Evolutionary conservation across 768 basidiomycete species (phyloP).

Genomic region (Auricularia sp.): DNA sequence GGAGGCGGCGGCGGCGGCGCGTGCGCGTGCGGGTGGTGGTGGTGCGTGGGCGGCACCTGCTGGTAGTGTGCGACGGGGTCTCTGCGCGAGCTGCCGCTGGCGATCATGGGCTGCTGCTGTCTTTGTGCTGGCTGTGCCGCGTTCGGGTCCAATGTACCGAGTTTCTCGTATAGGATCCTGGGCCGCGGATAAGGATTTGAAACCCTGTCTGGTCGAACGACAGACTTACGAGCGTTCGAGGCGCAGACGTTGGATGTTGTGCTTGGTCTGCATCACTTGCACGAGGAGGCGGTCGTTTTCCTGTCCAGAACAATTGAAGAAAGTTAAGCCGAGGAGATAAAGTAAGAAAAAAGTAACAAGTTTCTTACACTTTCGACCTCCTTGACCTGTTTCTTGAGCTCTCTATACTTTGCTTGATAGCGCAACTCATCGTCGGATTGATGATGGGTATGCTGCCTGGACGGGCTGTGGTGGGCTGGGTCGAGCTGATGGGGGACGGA

Average conservation of each 20-base stretch:
- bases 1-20: conserved; percentile 16
- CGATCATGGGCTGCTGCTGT: not conserved
- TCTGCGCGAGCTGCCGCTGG: not conserved
- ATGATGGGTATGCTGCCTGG: conserved; percentile 48
- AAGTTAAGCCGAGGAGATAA: not conserved
- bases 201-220: conserved; percentile 12
- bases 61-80: not conserved
- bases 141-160: conserved; percentile 48
- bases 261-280: conserved; percentile 70
- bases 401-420: conserved; percentile 82
- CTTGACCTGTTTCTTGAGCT: conserved; percentile 78
- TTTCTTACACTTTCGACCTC: conserved; percentile 70
- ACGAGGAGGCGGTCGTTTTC: conserved; percentile 83
- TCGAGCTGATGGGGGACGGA: conserved; percentile 21
- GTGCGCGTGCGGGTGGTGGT: conserved; percentile 17
- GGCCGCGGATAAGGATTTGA: not conserved
- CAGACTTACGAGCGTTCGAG: conserved; percentile 74
- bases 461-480: conserved; percentile 37
- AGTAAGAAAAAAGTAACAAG: conserved; percentile 5
- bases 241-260: conserved; percentile 78
- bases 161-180: conserved; percentile 71
- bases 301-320: conserved; percentile 26
- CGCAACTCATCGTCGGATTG: conserved; percentile 78
- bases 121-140: not conserved
- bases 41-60: not conserved